Percentiles rank a stretch among this genome's conserved stretches.
Conservation (phyloP, 1,284 basidiomycete species). For the Takashimella tepidaria region DNA sequence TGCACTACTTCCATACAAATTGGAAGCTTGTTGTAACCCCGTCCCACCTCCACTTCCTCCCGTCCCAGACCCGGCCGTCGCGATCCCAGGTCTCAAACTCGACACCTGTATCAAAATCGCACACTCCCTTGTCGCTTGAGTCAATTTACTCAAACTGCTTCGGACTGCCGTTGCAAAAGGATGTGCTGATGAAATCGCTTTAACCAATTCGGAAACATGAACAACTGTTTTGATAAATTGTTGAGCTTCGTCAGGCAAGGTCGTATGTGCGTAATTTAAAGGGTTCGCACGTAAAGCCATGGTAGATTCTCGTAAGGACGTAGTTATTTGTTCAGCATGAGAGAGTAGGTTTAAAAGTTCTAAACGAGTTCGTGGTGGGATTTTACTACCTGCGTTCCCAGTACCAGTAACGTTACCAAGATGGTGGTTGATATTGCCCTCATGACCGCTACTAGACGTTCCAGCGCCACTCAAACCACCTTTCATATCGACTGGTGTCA, state of each 20-base stretch:
- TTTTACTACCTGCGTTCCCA: slow-evolving; percentile 11
- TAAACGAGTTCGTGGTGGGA: slow-evolving; percentile 28
- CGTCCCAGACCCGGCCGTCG: slow-evolving; percentile 16
- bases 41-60: not conserved
- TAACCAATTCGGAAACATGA: slow-evolving; percentile 47
- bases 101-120: slow-evolving; percentile 48
- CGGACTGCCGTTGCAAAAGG: slow-evolving; percentile 35
- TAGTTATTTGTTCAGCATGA: slow-evolving; percentile 39
- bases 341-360: slow-evolving; percentile 43
- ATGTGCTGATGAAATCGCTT: slow-evolving; percentile 44
- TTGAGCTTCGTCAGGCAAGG: slow-evolving; percentile 36
- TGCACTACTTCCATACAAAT: not conserved
- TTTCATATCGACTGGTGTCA: not conserved
- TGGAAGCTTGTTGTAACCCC: not conserved
- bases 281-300: slow-evolving; percentile 42
- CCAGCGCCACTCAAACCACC: not conserved
- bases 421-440: too few species aligned
- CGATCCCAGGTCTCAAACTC: slow-evolving; percentile 30
- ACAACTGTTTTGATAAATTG: slow-evolving; percentile 49
- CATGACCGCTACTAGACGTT: too few species aligned
- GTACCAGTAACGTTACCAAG: too few species aligned
- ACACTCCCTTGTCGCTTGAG: slow-evolving; percentile 50
- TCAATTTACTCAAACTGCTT: slow-evolving; percentile 43
- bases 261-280: slow-evolving; percentile 21
- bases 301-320: slow-evolving; percentile 32